Evolutionary conservation across 768 basidiomycete genomes (phyloP).

Genomic region (Pleurotus tuoliensis): DNA sequence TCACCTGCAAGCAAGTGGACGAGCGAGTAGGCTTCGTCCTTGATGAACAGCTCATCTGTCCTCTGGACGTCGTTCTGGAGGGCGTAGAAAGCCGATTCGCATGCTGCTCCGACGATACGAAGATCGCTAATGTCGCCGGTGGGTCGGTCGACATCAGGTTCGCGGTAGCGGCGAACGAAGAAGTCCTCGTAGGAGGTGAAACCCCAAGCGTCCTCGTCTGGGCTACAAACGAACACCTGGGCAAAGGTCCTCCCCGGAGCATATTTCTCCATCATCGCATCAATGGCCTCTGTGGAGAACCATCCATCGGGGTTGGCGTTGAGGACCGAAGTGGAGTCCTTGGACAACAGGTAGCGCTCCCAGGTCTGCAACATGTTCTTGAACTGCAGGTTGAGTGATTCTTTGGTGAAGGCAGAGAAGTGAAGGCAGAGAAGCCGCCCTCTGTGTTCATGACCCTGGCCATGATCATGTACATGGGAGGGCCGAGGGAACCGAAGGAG

Average conservation of each 20-base stretch:
- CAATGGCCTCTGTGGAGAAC: constrained; percentile 7
- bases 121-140: constrained; percentile 21
- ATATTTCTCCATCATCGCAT: constrained; percentile 4
- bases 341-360: constrained; percentile 8
- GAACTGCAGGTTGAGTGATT: constrained; percentile 7
- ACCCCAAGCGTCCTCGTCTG: constrained; percentile 35
- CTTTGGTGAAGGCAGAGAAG: constrained; percentile 11
- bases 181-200: constrained; percentile 51
- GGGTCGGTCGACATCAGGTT: constrained; percentile 35
- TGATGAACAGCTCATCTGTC: constrained; percentile 54
- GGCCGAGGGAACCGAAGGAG: constrained; percentile 8
- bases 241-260: constrained; percentile 24
- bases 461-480: constrained; percentile 15
- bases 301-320: constrained; percentile 9
- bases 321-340: constrained; percentile 10
- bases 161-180: constrained; percentile 42
- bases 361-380: constrained; percentile 12
- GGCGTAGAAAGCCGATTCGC: constrained; percentile 49
- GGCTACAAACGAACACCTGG: constrained; percentile 36
- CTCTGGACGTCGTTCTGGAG: constrained; percentile 34
- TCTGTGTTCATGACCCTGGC: constrained; percentile 14
- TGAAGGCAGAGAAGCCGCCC: constrained; percentile 14
- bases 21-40: constrained; percentile 59
- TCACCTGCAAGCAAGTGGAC: constrained; percentile 47
- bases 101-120: constrained; percentile 42